phyloP scores from a whole-genome alignment of 2,329 filamentous ascomycete genomes.

The Alternaria hordeiaustralica region DNA sequence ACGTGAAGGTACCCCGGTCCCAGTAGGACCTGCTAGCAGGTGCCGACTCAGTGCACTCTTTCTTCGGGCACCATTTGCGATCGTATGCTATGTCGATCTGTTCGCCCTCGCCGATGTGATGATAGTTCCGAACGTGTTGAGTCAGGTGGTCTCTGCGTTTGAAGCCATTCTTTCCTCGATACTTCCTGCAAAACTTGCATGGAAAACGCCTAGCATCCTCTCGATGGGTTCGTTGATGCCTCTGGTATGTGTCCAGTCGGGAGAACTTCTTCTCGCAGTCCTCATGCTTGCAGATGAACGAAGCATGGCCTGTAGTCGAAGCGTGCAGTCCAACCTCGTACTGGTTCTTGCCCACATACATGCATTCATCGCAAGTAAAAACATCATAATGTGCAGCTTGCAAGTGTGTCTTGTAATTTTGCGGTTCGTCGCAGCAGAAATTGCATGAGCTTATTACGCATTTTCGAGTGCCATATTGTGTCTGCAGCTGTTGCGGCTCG shows the following conservation, averaged over 20 bases:
- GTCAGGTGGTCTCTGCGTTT: slow-evolving; percentile 1
- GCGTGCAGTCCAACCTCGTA: neutral
- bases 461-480: too few species aligned
- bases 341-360: rapidly evolving
- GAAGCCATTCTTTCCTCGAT: neutral
- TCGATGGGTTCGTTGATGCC: neutral
- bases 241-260: neutral
- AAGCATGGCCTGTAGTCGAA: rapidly evolving
- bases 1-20: rapidly evolving
- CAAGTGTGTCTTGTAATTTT: neutral
- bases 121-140: neutral
- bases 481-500: too few species aligned
- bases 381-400: rapidly evolving
- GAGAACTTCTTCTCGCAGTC: neutral
- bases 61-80: neutral
- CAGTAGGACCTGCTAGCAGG: rapidly evolving
- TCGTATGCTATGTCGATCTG: rapidly evolving
- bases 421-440: too few species aligned
- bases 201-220: neutral
- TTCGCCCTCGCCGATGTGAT: neutral
- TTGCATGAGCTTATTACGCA: neutral
- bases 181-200: neutral
- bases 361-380: neutral
- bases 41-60: rapidly evolving
- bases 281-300: neutral